phyloP scores from a whole-genome alignment of 108 stramenopile genomes.

The Stephanodiscus minutulus region DNA sequence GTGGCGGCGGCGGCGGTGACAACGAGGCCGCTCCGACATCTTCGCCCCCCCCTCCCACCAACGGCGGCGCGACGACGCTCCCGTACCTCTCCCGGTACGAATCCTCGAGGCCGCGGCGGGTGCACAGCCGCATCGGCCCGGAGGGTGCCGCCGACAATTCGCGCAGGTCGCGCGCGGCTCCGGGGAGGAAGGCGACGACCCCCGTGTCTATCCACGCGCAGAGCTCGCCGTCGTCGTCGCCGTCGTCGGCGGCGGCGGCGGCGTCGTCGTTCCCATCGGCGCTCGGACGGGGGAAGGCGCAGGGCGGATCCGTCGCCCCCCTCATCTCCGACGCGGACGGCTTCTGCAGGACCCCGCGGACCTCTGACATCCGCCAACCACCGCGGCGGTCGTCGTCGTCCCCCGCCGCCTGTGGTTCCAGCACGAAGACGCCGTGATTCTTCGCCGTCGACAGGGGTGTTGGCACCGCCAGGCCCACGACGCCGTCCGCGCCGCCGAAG shows the following conservation, averaged over 20 bases:
- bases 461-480: conserved; percentile 79
- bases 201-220: conserved; percentile 86
- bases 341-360: conserved; percentile 63
- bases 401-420: conserved; percentile 3
- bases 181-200: conserved; percentile 67
- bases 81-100: conserved; percentile 29
- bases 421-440: conserved; percentile 85
- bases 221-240: conserved; percentile 13
- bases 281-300: conserved; percentile 18
- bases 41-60: not conserved
- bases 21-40: not conserved
- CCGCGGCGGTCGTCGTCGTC: not conserved
- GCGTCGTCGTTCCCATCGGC: conserved; percentile 8
- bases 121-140: conserved; percentile 39
- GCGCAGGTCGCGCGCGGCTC: conserved; percentile 47
- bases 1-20: conserved; percentile 8
- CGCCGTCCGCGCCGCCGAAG: conserved; percentile 21
- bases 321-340: conserved; percentile 57
- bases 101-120: conserved; percentile 44
- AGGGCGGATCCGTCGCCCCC: conserved; percentile 15
- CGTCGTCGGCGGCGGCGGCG: not conserved
- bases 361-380: conserved; percentile 13
- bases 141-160: conserved; percentile 19
- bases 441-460: conserved; percentile 65
- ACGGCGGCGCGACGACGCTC: not conserved